Evolutionary conservation across 768 basidiomycete genomes (phyloP).

Genomic region (Serendipita indica): DNA sequence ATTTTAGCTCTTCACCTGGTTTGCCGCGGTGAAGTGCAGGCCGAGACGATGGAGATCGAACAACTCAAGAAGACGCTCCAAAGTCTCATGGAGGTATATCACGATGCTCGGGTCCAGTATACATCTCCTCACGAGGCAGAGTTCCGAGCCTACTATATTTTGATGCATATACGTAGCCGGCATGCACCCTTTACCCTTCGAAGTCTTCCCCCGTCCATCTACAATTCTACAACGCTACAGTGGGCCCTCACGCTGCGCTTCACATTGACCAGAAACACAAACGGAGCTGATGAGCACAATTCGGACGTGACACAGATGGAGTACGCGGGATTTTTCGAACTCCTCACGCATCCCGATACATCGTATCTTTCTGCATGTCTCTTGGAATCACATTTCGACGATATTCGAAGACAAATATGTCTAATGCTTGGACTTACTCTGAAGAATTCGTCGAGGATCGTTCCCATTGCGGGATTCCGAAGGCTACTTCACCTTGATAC

Average conservation of each 20-base stretch:
- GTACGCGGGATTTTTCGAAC: constrained; percentile 45
- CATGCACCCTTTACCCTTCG: constrained; percentile 51
- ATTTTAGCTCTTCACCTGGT: constrained; percentile 59
- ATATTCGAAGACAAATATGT: constrained; percentile 20
- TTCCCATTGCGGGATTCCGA: not conserved
- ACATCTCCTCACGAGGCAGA: constrained; percentile 78
- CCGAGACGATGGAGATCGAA: constrained; percentile 64
- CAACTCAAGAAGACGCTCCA: constrained; percentile 87
- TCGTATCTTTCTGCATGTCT: constrained; percentile 84
- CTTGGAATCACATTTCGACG: constrained; percentile 70
- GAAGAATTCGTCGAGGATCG: not conserved
- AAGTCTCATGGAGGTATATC: constrained; percentile 85
- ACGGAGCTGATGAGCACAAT: constrained; percentile 22
- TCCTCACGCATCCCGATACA: constrained; percentile 51
- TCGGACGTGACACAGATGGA: constrained; percentile 40
- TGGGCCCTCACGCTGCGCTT: constrained; percentile 64
- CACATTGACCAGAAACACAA: constrained; percentile 14
- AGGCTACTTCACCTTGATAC: not conserved
- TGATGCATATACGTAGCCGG: constrained; percentile 81
- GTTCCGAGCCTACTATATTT: constrained; percentile 88
- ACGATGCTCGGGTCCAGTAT: constrained; percentile 54
- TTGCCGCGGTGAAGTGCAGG: constrained; percentile 11
- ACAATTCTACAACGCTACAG: constrained; percentile 60
- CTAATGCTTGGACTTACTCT: constrained; percentile 4
- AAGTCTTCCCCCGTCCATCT: constrained; percentile 44